Percentiles rank a stretch among this genome's conserved stretches.
Conservation (phyloP, 140 eudicot genomes). For the Flaveria floridana region DNA sequence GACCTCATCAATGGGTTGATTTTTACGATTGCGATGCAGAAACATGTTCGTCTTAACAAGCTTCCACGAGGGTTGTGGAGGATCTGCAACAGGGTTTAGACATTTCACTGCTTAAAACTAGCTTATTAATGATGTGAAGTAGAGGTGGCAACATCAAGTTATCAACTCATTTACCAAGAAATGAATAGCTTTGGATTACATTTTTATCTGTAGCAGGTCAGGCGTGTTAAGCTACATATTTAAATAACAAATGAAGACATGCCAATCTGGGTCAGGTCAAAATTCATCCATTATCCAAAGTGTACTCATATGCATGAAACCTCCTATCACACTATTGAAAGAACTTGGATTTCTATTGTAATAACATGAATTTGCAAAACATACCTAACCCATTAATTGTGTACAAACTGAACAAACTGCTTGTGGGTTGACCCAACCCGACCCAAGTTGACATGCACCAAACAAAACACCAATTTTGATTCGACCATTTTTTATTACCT, state of each 20-base stretch:
- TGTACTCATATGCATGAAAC: neutral
- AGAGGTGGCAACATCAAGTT: neutral
- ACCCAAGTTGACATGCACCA: neutral
- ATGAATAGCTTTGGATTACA: neutral
- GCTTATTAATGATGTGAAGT: neutral
- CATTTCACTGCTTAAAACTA: slow-evolving; percentile 16
- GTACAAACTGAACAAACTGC: neutral
- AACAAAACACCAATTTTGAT: neutral
- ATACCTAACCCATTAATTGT: neutral
- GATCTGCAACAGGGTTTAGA: slow-evolving; percentile 45
- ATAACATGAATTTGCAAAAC: neutral
- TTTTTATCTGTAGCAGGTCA: neutral
- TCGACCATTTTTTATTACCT: neutral
- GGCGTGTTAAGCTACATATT: neutral
- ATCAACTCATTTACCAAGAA: neutral
- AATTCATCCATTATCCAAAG: neutral
- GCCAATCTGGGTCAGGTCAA: neutral
- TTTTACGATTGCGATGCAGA: slow-evolving; percentile 78
- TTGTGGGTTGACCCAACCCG: neutral
- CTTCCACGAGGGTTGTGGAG: slow-evolving; percentile 64
- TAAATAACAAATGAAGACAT: neutral
- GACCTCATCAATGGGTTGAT: slow-evolving; percentile 88
- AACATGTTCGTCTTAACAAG: slow-evolving; percentile 75
- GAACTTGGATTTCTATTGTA: neutral
- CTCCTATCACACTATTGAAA: neutral